These are phyloP conservation scores for Phycomyces nitens DNA, from an alignment of 192 early-diverging fungal genomes.

Conservation along the genomic window DNA sequence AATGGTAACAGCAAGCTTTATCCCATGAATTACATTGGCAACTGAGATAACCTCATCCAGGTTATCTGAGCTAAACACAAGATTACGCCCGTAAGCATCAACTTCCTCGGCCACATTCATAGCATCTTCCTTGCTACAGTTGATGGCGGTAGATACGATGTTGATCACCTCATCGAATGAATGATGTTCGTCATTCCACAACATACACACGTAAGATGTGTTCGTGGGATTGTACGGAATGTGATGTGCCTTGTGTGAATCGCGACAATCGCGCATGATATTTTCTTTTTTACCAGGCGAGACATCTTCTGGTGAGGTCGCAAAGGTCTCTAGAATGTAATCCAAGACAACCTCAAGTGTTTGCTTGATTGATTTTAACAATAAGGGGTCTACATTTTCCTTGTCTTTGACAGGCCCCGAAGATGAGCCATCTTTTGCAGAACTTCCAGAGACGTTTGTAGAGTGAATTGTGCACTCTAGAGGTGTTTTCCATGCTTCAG, in stretches of 20 bases:
- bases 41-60: constrained; percentile 62
- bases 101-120: constrained; percentile 74
- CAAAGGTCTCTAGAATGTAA: constrained; percentile 87
- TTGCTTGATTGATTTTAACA: constrained; percentile 63
- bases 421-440: neutral
- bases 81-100: constrained; percentile 79
- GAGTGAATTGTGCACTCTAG: constrained; percentile 85
- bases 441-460: neutral
- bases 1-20: constrained; percentile 74
- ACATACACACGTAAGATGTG: constrained; percentile 63
- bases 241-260: constrained; percentile 16
- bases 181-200: constrained; percentile 98
- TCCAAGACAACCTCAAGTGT: constrained; percentile 86
- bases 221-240: constrained; percentile 1
- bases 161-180: constrained; percentile 91
- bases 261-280: constrained; percentile 13
- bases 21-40: constrained; percentile 64
- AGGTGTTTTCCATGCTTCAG: constrained; percentile 92
- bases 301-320: constrained; percentile 44
- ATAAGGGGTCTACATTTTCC: constrained; percentile 20
- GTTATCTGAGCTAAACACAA: constrained; percentile 65
- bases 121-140: constrained; percentile 60
- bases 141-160: constrained; percentile 62
- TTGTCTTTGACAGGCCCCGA: constrained; percentile 14
- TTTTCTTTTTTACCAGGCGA: constrained; percentile 2